Base-by-base conservation (phyloP, 2,329 filamentous ascomycete species). In the Ilyonectria sp. region DNA sequence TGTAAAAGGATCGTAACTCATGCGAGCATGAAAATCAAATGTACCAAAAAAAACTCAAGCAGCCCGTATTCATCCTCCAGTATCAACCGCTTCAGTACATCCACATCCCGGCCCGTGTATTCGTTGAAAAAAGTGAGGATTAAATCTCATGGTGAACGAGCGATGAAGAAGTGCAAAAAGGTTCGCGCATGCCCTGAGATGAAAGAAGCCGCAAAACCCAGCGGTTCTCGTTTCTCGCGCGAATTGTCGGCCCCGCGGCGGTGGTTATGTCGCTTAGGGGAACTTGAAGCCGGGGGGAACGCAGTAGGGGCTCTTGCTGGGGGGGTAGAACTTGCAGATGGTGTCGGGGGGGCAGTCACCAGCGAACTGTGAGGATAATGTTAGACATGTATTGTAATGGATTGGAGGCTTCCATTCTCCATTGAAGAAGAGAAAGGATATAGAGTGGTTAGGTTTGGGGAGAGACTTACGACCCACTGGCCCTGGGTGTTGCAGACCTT, bases 281-380 rank as follows among this genome's bases (percentile, higher is more conserved):
- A 79, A 73, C 65, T 75, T 58, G 75, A 76, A 81, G 56, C 69
- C 66, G 40, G 77, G 72, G 13, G 79, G 79, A 7, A 83, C 77
- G 58, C 81, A 82, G 79, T 82, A 82, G 67, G 81, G 80, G 77
- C 78, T 81, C 54, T 67, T 57, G 74, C 75, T 82, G 44, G 69
- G 62, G 46, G 69, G 40, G 74, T 78, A 76, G 76, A 82, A 82
- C 74, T 77, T 76, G 75, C 81, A 82, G 43, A 70, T 43, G 17
- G 79, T 81, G 57, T 80, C 70, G 66, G 79, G 79, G 13, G 80
- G 79, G 67, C 81, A 82, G 60, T 65, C 60, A 11, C 81, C 81
- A 23, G 72, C 77, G 58, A 67, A 74, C 80, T 82, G 43, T 21
- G 4, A 17, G 10, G 23, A 26, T 10, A 6, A 1, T 10, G 52